These are phyloP conservation scores for Chrysoporthe austroafricana DNA, from an alignment of 2,329 filamentous ascomycete species.

Conservation along the genomic window DNA sequence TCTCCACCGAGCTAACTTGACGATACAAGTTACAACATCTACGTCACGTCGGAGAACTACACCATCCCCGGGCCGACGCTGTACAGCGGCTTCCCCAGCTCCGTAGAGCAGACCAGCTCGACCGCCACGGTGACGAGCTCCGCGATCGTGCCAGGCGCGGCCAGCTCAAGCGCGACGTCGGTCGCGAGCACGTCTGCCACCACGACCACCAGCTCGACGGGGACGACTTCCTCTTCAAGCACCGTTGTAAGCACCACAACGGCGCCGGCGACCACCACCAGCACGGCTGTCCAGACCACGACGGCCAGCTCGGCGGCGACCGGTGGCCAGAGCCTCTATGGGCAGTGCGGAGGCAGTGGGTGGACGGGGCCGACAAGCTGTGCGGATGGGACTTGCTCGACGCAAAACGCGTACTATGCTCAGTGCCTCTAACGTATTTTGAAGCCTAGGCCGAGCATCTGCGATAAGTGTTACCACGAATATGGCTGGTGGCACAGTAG, in stretches of 20 bases:
- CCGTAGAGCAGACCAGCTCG: constrained; percentile 30
- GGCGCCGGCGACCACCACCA: constrained; percentile 13
- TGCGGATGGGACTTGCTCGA: constrained; percentile 42
- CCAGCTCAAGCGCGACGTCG: neutral
- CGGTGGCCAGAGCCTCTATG: constrained; percentile 33
- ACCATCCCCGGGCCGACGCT: constrained; percentile 29
- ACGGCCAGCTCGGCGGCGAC: constrained; percentile 5
- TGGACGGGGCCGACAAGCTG: constrained; percentile 45
- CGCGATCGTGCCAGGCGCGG: constrained; percentile 18
- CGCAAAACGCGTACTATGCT: constrained; percentile 47
- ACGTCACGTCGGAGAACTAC: constrained; percentile 36
- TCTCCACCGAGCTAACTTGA: too few species aligned
- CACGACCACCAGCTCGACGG: neutral
- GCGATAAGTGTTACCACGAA: too few species aligned
- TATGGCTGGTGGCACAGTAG: too few species aligned
- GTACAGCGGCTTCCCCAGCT: constrained; percentile 31
- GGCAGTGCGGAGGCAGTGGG: constrained; percentile 48
- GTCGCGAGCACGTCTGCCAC: constrained; percentile 17
- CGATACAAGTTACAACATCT: constrained; percentile 50
- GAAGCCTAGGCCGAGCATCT: too few species aligned
- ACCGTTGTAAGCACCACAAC: constrained; percentile 10
- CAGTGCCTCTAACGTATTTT: constrained; percentile 39
- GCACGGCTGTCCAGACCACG: constrained; percentile 13
- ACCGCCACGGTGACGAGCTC: constrained; percentile 27
- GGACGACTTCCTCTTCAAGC: constrained; percentile 10